A percentile compares a stretch with the other conserved stretches of the same genome.
Evolutionary conservation across 148 eudicot species (phyloP).

Genomic region (Oxyria digyna): DNA sequence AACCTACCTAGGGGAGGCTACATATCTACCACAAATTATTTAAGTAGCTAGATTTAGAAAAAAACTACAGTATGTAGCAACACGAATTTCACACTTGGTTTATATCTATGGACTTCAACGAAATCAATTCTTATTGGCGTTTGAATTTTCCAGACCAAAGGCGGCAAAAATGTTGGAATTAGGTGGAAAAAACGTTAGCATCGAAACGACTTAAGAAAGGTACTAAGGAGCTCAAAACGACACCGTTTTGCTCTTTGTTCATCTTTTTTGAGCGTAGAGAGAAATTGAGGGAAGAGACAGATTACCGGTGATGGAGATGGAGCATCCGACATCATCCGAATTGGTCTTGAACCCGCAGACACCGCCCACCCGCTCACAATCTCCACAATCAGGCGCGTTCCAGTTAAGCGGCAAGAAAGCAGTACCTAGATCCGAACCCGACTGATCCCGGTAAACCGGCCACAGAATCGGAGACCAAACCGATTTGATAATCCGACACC

Average conservation of each 20-base stretch:
- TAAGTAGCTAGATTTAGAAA: neutral
- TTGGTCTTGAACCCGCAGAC: constrained; percentile 25
- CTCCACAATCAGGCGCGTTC: constrained; percentile 22
- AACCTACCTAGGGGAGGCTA: neutral
- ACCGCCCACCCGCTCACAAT: constrained; percentile 24
- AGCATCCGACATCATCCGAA: constrained; percentile 17
- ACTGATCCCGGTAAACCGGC: constrained; percentile 6
- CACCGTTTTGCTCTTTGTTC: neutral
- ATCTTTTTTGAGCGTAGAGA: neutral
- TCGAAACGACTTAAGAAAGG: neutral
- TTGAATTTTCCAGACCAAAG: neutral
- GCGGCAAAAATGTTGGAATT: no score
- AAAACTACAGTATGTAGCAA: neutral
- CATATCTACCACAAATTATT: neutral
- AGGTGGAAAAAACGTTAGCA: neutral
- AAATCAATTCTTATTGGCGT: neutral
- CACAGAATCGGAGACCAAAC: constrained; percentile 15
- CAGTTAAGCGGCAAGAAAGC: constrained; percentile 26
- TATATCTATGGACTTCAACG: neutral
- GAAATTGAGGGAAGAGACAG: neutral
- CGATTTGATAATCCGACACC: constrained; percentile 11
- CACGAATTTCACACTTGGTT: no score
- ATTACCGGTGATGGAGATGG: constrained; percentile 11
- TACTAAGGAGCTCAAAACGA: neutral
- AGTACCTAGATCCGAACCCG: constrained; percentile 8